These are phyloP conservation scores for Gleditsia sinensis DNA, from an alignment of 306 rosid genomes.

Conservation along the genomic window DNA sequence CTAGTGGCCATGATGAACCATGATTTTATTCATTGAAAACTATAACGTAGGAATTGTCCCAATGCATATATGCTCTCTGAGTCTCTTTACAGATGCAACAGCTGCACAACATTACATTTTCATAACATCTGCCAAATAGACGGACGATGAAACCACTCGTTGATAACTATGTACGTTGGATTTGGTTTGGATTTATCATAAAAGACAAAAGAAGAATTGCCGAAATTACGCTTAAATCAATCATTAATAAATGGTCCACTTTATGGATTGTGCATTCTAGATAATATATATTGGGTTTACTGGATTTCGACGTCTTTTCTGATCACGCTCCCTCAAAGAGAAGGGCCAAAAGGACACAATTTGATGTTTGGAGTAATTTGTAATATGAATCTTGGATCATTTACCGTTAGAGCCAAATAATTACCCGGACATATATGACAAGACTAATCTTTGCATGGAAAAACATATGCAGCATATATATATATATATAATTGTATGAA, in stretches of 20 bases:
- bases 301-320: not conserved
- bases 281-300: not conserved
- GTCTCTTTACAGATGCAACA: too few species aligned
- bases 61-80: too few species aligned
- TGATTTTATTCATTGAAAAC: not conserved
- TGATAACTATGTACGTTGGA: not conserved
- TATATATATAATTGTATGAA: too few species aligned
- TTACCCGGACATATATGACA: not conserved
- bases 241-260: not conserved
- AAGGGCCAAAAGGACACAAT: not conserved
- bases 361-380: too few species aligned
- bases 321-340: not conserved
- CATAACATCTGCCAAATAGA: not conserved
- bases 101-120: too few species aligned
- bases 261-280: not conserved
- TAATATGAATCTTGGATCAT: conserved; percentile 9
- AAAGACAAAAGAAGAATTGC: conserved; percentile 24
- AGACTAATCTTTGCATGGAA: not conserved
- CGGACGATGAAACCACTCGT: not conserved
- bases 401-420: not conserved
- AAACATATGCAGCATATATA: conserved; percentile 12
- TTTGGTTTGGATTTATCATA: conserved; percentile 4
- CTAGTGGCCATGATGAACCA: not conserved
- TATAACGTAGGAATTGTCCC: not conserved
- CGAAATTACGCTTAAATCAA: conserved; percentile 14